Conservation (phyloP, 1,284 basidiomycete genomes). For the Ceratobasidium sp. region DNA sequence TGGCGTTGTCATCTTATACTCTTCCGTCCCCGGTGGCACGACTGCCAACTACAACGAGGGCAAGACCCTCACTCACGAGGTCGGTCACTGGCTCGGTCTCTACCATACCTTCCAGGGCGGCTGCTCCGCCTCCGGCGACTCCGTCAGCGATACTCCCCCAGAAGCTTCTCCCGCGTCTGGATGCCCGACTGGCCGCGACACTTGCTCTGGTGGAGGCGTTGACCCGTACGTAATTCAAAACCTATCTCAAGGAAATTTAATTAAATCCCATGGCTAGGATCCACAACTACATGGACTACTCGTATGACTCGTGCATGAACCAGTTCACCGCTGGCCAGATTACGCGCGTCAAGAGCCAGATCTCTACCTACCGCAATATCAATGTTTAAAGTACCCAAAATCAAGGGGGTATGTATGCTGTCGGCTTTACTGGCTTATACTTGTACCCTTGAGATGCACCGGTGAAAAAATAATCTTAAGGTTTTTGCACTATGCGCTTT, state of each 20-base stretch:
- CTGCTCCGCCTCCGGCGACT: constrained; percentile 64
- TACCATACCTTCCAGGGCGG: constrained; percentile 73
- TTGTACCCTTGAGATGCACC: neutral
- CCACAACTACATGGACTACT: constrained; percentile 64
- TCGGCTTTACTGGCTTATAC: neutral
- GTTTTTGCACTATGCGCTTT: no score
- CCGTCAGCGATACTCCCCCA: constrained; percentile 62
- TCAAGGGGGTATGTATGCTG: neutral
- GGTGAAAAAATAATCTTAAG: neutral
- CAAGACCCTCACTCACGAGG: constrained; percentile 48
- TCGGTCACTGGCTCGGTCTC: constrained; percentile 60
- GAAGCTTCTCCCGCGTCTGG: constrained; percentile 47
- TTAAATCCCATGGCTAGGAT: no score
- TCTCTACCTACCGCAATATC: constrained; percentile 64
- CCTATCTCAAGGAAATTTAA: no score
- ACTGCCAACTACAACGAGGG: constrained; percentile 54
- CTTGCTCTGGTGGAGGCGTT: constrained; percentile 48
- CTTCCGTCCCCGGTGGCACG: constrained; percentile 53
- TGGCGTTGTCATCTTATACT: constrained; percentile 52
- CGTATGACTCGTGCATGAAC: constrained; percentile 61
- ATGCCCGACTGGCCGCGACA: constrained; percentile 51
- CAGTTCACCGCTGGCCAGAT: constrained; percentile 65
- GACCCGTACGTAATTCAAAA: no score
- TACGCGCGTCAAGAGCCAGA: constrained; percentile 60
- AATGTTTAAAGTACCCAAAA: constrained; percentile 47